Evolutionary conservation across 352 stramenopile genomes (phyloP).

Genomic region (Phytophthora constricta): DNA sequence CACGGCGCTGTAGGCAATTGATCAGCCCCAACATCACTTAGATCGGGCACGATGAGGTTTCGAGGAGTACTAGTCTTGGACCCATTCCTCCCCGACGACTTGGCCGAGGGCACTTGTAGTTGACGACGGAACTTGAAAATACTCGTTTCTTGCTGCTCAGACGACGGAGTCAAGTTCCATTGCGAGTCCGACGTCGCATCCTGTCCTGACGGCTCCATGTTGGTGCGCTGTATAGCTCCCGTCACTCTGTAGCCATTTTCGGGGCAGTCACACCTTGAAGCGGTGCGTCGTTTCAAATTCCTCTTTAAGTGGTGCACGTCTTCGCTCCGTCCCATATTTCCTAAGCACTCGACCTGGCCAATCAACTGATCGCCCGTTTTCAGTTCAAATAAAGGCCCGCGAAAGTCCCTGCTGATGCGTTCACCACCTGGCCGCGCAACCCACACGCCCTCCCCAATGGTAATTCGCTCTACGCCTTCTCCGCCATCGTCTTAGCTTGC

Average conservation of each 20-base stretch:
- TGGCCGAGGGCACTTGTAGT: constrained; percentile 19
- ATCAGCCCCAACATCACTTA: constrained; percentile 18
- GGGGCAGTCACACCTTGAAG: constrained; percentile 1
- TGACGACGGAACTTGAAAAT: constrained; percentile 53
- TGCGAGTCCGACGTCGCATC: constrained; percentile 6
- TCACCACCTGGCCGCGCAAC: constrained; percentile 13
- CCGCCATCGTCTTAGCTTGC: neutral
- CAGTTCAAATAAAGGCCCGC: constrained; percentile 36
- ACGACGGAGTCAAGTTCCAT: constrained; percentile 9
- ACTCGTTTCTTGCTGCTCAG: constrained; percentile 5
- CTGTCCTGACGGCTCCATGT: constrained; percentile 16
- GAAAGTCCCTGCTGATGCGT: constrained; percentile 28
- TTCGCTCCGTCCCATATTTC: neutral
- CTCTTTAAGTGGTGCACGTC: constrained; percentile 12
- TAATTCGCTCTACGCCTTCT: constrained; percentile 22
- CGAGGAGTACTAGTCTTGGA: constrained; percentile 34
- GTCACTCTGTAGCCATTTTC: constrained; percentile 33
- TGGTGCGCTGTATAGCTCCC: too few species aligned
- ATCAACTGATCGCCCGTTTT: constrained; percentile 7
- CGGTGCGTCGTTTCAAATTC: constrained; percentile 33
- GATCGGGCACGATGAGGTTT: constrained; percentile 48
- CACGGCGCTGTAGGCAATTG: constrained; percentile 20
- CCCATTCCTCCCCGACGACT: constrained; percentile 29
- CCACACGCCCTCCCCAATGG: constrained; percentile 29
- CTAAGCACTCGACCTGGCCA: neutral